Evolutionary conservation across 2,329 filamentous ascomycete genomes (phyloP), one percentile per base, ranked within the genome.

Genomic region (Arthrobotrys conoides): DNA sequence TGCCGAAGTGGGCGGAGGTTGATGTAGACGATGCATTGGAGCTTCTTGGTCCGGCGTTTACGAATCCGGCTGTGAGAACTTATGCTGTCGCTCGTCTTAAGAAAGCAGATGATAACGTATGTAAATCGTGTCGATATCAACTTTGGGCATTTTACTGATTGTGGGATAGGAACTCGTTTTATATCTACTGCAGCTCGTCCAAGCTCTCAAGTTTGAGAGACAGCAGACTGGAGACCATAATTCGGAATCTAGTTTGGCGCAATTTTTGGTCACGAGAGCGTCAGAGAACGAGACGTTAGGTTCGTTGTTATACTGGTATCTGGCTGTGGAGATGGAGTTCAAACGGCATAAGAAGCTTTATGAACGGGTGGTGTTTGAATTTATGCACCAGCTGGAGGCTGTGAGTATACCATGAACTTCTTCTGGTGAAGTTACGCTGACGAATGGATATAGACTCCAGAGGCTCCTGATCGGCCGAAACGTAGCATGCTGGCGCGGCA

Each of bases 221-320:
- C 41, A 48, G 24, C 79, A 88, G 90, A 61, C 61, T 22, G 72
- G 72, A n/a, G 33, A 87, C 88, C 0, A 87, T 88, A n/a, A 86
- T 89, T 18, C 90, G 57, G 92, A 96, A 82, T 97, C 94, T 0
- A 97, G 94, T 0, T 87, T 99, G 5, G 95, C 94, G 1, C 90
- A 89, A 24, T 99, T 99, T 83, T 87, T 99, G 2, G 96, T 99
- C 71, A 90, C 92, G 0, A 90, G 96, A 41, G 96, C 96, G 2
- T 92, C 93, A 14, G 90, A 91, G 79, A 98, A 97, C 83, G 93
- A 97, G 82, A 91, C 92, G 76, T 88, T 99, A 0, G 96, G 95
- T 33, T 99, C 97, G 83, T 97, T 96, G 85, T 90, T 99, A 68
- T 93, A 97, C 84, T 99, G 96, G 96, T 99, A 98, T 84, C 88